Evolutionary conservation across 176 grass and related monocot genomes (phyloP).

Genomic region (Oryza glaberrima): DNA sequence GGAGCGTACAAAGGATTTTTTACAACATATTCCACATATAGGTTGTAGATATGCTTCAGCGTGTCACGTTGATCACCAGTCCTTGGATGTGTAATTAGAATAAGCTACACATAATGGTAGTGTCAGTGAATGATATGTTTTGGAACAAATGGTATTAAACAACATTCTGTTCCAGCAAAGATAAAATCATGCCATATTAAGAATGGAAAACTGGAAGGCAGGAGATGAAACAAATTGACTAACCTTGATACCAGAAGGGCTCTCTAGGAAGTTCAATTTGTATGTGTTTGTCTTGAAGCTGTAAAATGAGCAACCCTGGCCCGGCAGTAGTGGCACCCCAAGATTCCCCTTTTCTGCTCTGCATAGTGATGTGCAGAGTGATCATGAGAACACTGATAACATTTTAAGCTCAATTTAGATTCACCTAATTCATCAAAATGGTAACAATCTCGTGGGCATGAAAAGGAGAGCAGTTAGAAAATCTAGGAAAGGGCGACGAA

Average conservation of each 20-base stretch:
- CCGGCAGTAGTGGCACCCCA: conserved; percentile 78
- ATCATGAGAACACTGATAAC: conserved; percentile 12
- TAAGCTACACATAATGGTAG: conserved; percentile 63
- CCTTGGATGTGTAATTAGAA: conserved; percentile 91
- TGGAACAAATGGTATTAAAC: conserved; percentile 3
- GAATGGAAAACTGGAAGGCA: not conserved
- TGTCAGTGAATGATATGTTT: not conserved
- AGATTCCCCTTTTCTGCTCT: conserved; percentile 81
- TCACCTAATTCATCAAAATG: not conserved
- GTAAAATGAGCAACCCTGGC: conserved; percentile 87
- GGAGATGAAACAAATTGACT: conserved; percentile 26
- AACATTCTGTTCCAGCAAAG: conserved; percentile 17
- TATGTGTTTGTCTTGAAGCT: conserved; percentile 92
- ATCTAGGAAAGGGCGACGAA: not conserved
- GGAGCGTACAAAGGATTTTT: conserved; percentile 90
- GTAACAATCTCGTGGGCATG: not conserved
- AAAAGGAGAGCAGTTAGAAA: not conserved
- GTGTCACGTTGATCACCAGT: conserved; percentile 84
- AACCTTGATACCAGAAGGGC: conserved; percentile 93
- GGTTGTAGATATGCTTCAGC: conserved; percentile 90
- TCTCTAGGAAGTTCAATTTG: conserved; percentile 91
- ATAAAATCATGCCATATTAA: conserved; percentile 12
- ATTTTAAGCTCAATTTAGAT: not conserved
- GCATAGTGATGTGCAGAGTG: conserved; percentile 15
- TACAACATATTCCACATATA: conserved; percentile 97